Percentiles rank a stretch among this genome's conserved stretches.
phyloP scores from a whole-genome alignment of 371 early-diverging fungal genomes.

The Syncephalastrum racemosum region DNA sequence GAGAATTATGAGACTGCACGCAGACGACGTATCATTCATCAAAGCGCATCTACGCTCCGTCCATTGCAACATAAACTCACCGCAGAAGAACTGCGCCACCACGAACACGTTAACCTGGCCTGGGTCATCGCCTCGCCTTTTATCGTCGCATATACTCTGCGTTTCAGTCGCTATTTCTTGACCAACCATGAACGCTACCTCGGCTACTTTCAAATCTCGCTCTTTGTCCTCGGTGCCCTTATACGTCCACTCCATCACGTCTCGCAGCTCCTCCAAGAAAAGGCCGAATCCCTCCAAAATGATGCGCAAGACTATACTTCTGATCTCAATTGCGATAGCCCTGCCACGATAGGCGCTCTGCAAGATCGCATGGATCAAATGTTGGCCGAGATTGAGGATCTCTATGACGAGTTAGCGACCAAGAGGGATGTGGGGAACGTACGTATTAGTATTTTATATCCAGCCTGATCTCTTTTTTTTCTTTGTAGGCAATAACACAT shows the following conservation, averaged over 20 bases:
- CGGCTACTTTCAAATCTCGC: conserved; percentile 56
- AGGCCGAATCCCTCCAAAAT: conserved; percentile 55
- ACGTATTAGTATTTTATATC: not conserved
- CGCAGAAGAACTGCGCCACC: conserved; percentile 47
- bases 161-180: conserved; percentile 53
- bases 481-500: too few relatives aligned
- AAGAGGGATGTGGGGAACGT: conserved; percentile 50
- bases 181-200: conserved; percentile 59
- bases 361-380: conserved; percentile 41
- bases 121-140: conserved; percentile 60
- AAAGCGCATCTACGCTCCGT: conserved; percentile 7
- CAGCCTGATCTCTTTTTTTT: too few relatives aligned
- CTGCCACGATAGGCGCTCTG: conserved; percentile 26
- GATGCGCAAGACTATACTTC: conserved; percentile 44
- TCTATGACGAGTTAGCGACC: conserved; percentile 49
- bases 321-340: conserved; percentile 22
- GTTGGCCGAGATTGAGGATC: conserved; percentile 44
- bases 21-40: conserved; percentile 35
- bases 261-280: conserved; percentile 45
- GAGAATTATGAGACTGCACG: conserved; percentile 57
- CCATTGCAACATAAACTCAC: conserved; percentile 14
- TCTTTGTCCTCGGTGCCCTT: conserved; percentile 61
- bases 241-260: conserved; percentile 57
- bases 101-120: conserved; percentile 55
- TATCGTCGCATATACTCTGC: conserved; percentile 60